Evolutionary conservation across 352 stramenopile species (phyloP), one percentile per base, ranked within the genome.

Genomic region (Pythium coloratum): DNA sequence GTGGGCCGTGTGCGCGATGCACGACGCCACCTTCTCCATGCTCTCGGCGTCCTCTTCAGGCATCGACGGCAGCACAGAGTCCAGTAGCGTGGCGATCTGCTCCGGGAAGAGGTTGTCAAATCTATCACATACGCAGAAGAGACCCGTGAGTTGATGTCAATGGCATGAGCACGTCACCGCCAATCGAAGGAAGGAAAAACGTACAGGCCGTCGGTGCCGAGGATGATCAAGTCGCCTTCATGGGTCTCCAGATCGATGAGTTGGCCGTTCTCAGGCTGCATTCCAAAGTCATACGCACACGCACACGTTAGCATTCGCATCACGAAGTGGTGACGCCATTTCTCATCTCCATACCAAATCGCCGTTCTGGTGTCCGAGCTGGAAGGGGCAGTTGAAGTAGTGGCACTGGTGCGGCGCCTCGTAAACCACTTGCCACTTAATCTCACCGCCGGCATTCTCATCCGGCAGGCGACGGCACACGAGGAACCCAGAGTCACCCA

Each of bases 341-440:
- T 24, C 20, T 24, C 20, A 24, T 24, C 58, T 16, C 66, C 82
- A 20, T 49, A 94, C 87, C 75, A 87, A 75, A 75, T 99, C 96
- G 28, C 92, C 92, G 50, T 91, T 97, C 44, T 92, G 78, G 62
- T 80, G 81, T 9, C 91, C 96, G 13, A 99, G 75, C 66, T 99
- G 96, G 63, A 94, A 98, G 0, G 96, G 96, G 69, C 96, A 99
- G 74, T 99, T 98, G 75, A 98, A 99, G 76, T 98, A 98, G 66
- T 99, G 96, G 32, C 85, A 91, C 67, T 98, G 96, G 69, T 97
- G 92, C 40, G 87, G 84, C 12, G 93, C 95, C 58, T 96, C 88
- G 53, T 91, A 95, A 6, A 97, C 80, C 18, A 98, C 75, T 46
- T 86, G 85, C 72, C 90, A 96, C 60, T 78, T 84, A 24, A 33